Evolutionary conservation across 345 rosid species (phyloP), one percentile per base, ranked within the genome.

Genomic region (Salix brachista): DNA sequence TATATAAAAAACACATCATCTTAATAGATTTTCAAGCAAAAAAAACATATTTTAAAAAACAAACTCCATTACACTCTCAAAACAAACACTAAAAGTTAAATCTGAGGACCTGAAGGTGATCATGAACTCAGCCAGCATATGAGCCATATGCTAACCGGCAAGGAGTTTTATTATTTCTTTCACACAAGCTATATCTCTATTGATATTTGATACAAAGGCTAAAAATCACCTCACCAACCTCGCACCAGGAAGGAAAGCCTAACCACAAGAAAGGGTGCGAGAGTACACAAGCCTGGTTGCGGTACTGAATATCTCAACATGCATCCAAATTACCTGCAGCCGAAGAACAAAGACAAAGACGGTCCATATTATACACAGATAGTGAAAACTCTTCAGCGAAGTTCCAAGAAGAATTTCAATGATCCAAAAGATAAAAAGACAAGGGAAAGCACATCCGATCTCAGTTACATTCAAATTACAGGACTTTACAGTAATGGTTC

Each of bases 321-420:
- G 39, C 71, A 46, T 60, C 80, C 75, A 13, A 23, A 62, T 66
- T 71, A 74, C 69, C 88, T 86, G 85, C 86, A 79, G 56, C 70
- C 82, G 75, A 60, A 72, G 32, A 72, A 79, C 30, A 50, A 25
- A 26, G 41, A 79, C 30, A 50, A 25, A 26, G 41, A 41, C 12
- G 60, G 9, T 30, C 48, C 70, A 1, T 23, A 52, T 69, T 28
- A 69, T 37, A 50, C 52, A 39, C 48, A 65, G 54, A 52, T 58
- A 26, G 32, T 11, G 13, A 50, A 70, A 16, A 23, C 19, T 23
- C 65, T 11, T 16, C 65, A 4, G 23, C 12, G 23, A 46, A 75
- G 50, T 17, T 44, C 48, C 48, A 32, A 64, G 28, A 41, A 10
- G 39, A 74, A 28, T 6, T 41, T 41, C 56, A 32, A 18, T 21